Evolutionary conservation across 225 moss, liverwort and hornwort genomes (phyloP), one percentile per base, ranked within the genome.

Genomic region (Climacium dendroides): DNA sequence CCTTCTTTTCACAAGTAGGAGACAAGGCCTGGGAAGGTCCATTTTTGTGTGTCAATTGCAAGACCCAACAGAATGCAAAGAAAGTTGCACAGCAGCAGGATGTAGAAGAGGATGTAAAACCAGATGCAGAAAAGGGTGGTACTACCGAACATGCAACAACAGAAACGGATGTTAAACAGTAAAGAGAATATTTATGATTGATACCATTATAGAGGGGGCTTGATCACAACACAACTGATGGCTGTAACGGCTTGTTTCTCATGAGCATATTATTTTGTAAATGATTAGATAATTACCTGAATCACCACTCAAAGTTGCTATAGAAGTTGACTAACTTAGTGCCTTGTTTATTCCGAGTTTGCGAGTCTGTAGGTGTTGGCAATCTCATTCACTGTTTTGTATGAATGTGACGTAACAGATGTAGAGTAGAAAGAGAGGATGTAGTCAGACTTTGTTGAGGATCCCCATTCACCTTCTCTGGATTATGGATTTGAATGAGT

Each of bases 31-130:
- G 93, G 93, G 90, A 93, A 69, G 89, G 89, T 29, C 93, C 93
- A 13, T 93, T 93, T 81, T 41, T 90, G 83, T 93, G 93, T 86
- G 77, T 80, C 80, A 90, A 80, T 72, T 93, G 93, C 86, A 93
- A 90, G 80, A 35, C 58, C 58, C 89, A 83, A 34, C 85, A 92
- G n/a, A 90, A 81, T 37, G 84, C 61, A 2, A 41, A 84, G 41
- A 79, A 61, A 34, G 79, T 12, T 24, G 23, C 78, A 37, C 34
- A 53, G 3, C 25, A 26, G 16, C 11, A 57, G 2, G 26, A 76
- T 75, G 0, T 15, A 14, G 53, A 23, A 2, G 75, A 55, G 11
- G 17, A 37, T 55, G 37, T 25, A 17, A 77, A 55, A n/a, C 37
- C 55, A 55, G 37, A 55, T 55, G 37, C 55, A 37, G 26, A 17